phyloP scores from a whole-genome alignment of 768 basidiomycete genomes.

The Filobasidium wieringae region DNA sequence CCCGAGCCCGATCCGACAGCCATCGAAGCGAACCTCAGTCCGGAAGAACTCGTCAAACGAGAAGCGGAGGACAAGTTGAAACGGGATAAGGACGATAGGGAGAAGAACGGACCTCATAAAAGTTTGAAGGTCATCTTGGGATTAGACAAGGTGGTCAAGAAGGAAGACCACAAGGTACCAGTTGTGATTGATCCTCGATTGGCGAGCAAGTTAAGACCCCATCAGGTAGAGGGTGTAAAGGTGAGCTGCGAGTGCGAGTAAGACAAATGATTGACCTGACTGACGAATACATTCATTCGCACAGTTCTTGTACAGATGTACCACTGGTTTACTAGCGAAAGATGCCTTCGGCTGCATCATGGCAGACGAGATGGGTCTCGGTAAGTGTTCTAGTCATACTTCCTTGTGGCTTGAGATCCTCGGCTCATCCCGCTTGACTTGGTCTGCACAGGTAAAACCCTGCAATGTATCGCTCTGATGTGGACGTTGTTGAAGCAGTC shows the following conservation, averaged over 20 bases:
- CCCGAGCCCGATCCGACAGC: slow-evolving; percentile 17
- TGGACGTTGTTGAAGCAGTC: slow-evolving; percentile 96
- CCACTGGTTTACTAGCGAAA: slow-evolving; percentile 82
- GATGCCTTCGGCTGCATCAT: slow-evolving; percentile 85
- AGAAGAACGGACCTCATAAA: slow-evolving; percentile 74
- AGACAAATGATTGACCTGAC: neutral
- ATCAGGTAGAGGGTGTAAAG: slow-evolving; percentile 97
- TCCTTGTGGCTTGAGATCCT: too few relatives aligned
- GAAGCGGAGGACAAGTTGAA: slow-evolving; percentile 59
- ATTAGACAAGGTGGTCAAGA: slow-evolving; percentile 40
- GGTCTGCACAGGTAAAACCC: slow-evolving; percentile 54
- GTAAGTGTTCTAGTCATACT: slow-evolving; percentile 25
- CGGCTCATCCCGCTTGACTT: neutral
- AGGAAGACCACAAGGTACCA: slow-evolving; percentile 63
- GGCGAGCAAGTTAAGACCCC: slow-evolving; percentile 77
- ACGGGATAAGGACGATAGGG: slow-evolving; percentile 54
- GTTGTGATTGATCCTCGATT: slow-evolving; percentile 91
- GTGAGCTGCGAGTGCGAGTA: slow-evolving; percentile 42
- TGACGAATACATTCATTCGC: neutral
- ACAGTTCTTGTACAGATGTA: slow-evolving; percentile 89
- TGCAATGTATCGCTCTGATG: slow-evolving; percentile 89
- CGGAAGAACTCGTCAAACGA: slow-evolving; percentile 51
- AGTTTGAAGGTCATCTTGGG: slow-evolving; percentile 53
- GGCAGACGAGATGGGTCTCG: slow-evolving; percentile 99
- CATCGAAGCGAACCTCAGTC: slow-evolving; percentile 44